Evolutionary conservation across 768 basidiomycete genomes (phyloP).

Genomic region (Leccinum arenicola): DNA sequence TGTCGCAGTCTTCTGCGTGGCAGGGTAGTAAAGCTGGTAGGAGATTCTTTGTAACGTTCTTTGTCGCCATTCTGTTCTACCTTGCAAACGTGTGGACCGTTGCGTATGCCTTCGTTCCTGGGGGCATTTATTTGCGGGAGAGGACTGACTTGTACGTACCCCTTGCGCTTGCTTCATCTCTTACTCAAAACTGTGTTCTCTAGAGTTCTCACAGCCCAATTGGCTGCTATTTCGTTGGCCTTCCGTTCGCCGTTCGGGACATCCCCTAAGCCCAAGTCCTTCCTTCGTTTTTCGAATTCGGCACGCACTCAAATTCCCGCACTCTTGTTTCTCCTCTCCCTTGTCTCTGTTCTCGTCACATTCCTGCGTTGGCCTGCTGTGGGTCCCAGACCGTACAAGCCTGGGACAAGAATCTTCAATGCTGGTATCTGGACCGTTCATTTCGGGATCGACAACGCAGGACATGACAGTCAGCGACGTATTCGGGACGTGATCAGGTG

Average conservation of each 20-base stretch:
- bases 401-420: constrained; percentile 65
- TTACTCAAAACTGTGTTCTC: neutral
- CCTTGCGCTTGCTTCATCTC: neutral
- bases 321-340: constrained; percentile 38
- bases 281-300: constrained; percentile 17
- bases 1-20: constrained; percentile 44
- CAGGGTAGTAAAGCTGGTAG: constrained; percentile 39
- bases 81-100: constrained; percentile 79
- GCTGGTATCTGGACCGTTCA: constrained; percentile 92
- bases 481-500: constrained; percentile 51
- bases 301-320: constrained; percentile 31
- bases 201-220: constrained; percentile 56
- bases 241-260: constrained; percentile 40
- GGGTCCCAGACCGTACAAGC: constrained; percentile 55
- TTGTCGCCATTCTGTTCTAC: constrained; percentile 59
- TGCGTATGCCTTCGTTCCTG: constrained; percentile 89
- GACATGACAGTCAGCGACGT: constrained; percentile 34
- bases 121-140: constrained; percentile 72
- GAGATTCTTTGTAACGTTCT: constrained; percentile 55
- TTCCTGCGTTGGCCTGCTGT: constrained; percentile 50
- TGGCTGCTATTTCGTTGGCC: constrained; percentile 46
- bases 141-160: constrained; percentile 64
- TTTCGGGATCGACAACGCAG: constrained; percentile 59
- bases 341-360: constrained; percentile 51
- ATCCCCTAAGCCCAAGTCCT: neutral